Conservation (phyloP, 768 basidiomycete genomes). For the Tephrocybe rancida region DNA sequence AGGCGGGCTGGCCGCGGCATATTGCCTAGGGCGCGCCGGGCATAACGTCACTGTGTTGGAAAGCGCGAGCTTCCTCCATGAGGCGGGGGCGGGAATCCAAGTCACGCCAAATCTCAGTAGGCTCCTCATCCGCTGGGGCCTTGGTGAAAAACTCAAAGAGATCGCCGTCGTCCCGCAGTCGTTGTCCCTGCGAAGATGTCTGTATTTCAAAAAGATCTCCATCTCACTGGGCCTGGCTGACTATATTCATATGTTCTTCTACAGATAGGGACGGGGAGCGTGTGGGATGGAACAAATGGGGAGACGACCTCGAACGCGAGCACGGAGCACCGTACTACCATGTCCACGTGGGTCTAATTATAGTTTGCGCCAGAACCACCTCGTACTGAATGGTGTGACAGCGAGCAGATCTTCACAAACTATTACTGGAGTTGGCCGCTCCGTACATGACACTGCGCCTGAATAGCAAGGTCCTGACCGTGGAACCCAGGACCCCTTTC, state of each 20-base stretch:
- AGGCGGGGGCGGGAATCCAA: constrained; percentile 58
- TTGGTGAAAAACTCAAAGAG: constrained; percentile 39
- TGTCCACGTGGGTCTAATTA: constrained; percentile 31
- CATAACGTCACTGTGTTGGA: constrained; percentile 54
- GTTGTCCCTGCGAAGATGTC: constrained; percentile 45
- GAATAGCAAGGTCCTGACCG: constrained; percentile 18
- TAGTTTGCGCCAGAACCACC: constrained; percentile 18
- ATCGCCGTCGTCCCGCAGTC: constrained; percentile 39
- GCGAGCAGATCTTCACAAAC: constrained; percentile 49
- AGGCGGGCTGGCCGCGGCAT: constrained; percentile 50
- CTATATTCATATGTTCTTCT: not conserved
- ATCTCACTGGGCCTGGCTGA: not conserved
- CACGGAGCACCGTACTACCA: constrained; percentile 36
- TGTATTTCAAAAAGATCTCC: not conserved
- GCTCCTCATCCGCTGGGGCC: constrained; percentile 54
- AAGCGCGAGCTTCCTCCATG: constrained; percentile 35
- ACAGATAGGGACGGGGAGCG: constrained; percentile 32
- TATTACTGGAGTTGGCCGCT: constrained; percentile 32
- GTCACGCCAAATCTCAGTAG: constrained; percentile 41
- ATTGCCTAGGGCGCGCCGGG: constrained; percentile 45
- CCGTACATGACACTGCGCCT: constrained; percentile 39
- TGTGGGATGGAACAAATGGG: constrained; percentile 28
- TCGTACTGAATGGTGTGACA: constrained; percentile 23
- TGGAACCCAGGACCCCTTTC: constrained; percentile 6
- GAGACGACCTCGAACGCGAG: constrained; percentile 27